Percentiles rank a stretch among this genome's conserved stretches.
Conservation (phyloP, 768 basidiomycete genomes). For the Glaciozyma antarctica region DNA sequence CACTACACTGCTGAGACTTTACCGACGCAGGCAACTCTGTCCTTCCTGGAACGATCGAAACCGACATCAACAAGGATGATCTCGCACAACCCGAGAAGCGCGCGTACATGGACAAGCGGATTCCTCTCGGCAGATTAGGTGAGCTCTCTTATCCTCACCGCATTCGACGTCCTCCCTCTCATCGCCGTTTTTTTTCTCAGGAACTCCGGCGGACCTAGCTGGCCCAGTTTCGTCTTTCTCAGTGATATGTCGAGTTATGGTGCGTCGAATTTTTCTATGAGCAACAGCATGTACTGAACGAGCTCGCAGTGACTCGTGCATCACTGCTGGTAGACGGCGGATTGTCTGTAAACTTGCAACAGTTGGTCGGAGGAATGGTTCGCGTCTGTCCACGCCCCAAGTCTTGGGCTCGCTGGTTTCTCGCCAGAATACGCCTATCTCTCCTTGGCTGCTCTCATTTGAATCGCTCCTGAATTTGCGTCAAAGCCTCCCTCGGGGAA, state of each 20-base stretch:
- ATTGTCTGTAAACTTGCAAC: slow-evolving; percentile 64
- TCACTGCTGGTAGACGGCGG: slow-evolving; percentile 63
- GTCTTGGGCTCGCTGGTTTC: too few species aligned
- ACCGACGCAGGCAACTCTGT: slow-evolving; percentile 46
- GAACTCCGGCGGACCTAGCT: slow-evolving; percentile 51
- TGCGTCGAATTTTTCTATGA: too few species aligned
- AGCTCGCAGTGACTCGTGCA: slow-evolving; percentile 54
- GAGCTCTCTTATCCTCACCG: slow-evolving; percentile 43
- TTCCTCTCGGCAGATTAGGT: slow-evolving; percentile 58
- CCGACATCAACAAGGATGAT: slow-evolving; percentile 69
- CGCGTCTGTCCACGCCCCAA: too few species aligned
- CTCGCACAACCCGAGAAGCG: slow-evolving; percentile 53
- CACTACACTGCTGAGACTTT: background rate
- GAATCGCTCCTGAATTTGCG: too few species aligned
- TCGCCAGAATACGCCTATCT: too few species aligned
- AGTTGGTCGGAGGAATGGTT: too few species aligned
- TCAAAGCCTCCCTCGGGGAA: too few species aligned
- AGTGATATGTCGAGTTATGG: slow-evolving; percentile 59
- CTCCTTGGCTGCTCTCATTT: too few species aligned
- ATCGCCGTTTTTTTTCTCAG: too few species aligned
- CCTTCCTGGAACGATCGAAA: slow-evolving; percentile 62
- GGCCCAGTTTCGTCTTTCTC: slow-evolving; percentile 67
- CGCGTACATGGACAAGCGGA: slow-evolving; percentile 56
- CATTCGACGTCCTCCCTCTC: too few species aligned
- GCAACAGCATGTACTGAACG: too few species aligned